Evolutionary conservation across 805 yeast genomes (phyloP).

Genomic region (Jamesozyma spencerorum): DNA sequence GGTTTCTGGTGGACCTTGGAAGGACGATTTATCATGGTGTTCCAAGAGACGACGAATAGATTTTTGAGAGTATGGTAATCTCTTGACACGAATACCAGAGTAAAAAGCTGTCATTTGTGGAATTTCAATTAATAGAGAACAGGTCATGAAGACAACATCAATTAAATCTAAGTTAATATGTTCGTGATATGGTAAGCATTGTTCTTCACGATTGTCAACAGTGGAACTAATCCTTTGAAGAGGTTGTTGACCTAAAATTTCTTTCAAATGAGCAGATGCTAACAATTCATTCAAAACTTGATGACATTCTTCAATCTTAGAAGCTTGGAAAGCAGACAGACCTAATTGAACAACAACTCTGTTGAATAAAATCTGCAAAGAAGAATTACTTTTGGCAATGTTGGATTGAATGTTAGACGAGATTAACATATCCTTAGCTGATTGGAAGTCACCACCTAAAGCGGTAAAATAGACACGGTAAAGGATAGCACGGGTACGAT

Average conservation of each 20-base stretch:
- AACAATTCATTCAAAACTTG: conserved; percentile 82
- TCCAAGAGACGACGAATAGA: conserved; percentile 88
- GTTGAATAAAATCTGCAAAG: conserved; percentile 85
- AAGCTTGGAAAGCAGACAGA: conserved; percentile 86
- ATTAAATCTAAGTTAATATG: conserved; percentile 92
- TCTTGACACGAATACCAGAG: conserved; percentile 50
- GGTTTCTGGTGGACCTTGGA: conserved; percentile 96
- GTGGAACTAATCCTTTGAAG: conserved; percentile 48
- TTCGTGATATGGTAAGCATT: conserved; percentile 93
- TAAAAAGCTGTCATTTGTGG: conserved; percentile 77
- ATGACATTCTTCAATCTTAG: conserved; percentile 77
- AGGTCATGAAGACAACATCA: conserved; percentile 87
- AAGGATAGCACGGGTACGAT: conserved; percentile 76
- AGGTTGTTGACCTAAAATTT: conserved; percentile 83
- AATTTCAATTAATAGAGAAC: conserved; percentile 81
- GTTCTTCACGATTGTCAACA: conserved; percentile 38
- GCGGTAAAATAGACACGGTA: conserved; percentile 87
- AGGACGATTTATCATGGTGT: conserved; percentile 85
- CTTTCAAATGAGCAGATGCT: conserved; percentile 77
- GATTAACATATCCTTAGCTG: conserved; percentile 82
- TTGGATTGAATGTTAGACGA: conserved; percentile 76
- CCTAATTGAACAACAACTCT: conserved; percentile 94
- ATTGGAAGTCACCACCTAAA: conserved; percentile 69
- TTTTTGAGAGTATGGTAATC: conserved; percentile 50
- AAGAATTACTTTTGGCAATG: conserved; percentile 65